A percentile compares a stretch with the other conserved stretches of the same genome.
phyloP scores from a whole-genome alignment of 345 rosid genomes.

The Sonneratia caseolaris region DNA sequence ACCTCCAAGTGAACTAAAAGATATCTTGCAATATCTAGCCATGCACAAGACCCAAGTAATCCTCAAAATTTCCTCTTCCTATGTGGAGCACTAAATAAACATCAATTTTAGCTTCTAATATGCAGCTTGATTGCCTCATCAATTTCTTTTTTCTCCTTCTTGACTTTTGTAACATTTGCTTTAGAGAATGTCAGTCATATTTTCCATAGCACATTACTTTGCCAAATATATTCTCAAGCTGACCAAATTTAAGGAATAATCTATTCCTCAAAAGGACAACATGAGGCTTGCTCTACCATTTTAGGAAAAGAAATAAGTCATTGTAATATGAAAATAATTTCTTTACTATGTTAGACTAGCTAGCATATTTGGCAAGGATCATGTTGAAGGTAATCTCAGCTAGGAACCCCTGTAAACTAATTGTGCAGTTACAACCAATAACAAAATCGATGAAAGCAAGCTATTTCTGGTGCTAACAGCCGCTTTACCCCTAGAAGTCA shows the following conservation, averaged over 20 bases:
- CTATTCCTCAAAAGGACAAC: not conserved
- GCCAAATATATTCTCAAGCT: too few relatives aligned
- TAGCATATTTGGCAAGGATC: not conserved
- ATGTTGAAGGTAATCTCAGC: not conserved
- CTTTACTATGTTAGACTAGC: not conserved
- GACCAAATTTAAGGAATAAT: too few relatives aligned
- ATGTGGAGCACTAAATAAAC: too few relatives aligned
- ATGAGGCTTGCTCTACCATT: not conserved
- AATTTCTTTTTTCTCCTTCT: not conserved
- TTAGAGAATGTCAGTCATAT: not conserved
- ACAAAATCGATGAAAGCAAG: too few relatives aligned
- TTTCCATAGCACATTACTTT: not conserved
- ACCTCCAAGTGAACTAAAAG: not conserved
- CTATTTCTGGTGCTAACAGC: too few relatives aligned
- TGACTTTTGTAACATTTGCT: not conserved
- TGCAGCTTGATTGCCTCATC: not conserved
- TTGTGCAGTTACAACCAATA: too few relatives aligned
- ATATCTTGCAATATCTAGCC: not conserved
- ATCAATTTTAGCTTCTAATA: not conserved
- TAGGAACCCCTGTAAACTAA: too few relatives aligned
- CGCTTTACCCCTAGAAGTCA: too few relatives aligned
- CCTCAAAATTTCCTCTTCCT: too few relatives aligned
- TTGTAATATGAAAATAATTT: not conserved
- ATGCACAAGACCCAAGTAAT: not conserved
- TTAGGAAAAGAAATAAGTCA: not conserved